Evolutionary conservation across 2,329 filamentous ascomycete species (phyloP).

Genomic region (Alternaria gaisen): DNA sequence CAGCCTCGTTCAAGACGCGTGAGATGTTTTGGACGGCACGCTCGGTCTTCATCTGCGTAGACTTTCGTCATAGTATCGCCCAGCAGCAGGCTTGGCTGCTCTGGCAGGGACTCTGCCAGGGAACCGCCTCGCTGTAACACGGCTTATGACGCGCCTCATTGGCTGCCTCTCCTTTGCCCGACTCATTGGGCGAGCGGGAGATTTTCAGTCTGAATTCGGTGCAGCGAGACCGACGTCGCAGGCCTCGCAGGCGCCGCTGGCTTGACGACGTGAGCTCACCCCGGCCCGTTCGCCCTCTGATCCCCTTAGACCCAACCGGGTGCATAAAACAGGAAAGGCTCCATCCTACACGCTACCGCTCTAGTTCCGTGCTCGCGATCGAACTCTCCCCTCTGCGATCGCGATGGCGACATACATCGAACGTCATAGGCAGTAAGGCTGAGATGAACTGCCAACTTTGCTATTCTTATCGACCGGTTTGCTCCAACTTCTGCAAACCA

Average conservation of each 20-base stretch:
- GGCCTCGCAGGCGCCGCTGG: constrained; percentile 21
- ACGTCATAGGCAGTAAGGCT: constrained; percentile 47
- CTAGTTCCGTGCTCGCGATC: constrained; percentile 39
- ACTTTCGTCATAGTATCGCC: constrained; percentile 45
- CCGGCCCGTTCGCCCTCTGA: constrained; percentile 43
- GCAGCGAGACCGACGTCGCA: constrained; percentile 42
- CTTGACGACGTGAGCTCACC: constrained; percentile 29
- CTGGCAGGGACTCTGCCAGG: constrained; percentile 30
- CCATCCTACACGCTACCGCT: constrained; percentile 36
- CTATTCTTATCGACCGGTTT: constrained; percentile 18
- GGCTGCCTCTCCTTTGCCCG: constrained; percentile 32
- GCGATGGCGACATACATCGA: constrained; percentile 33
- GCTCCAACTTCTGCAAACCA: constrained; percentile 17
- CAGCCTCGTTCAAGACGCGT: constrained; percentile 13
- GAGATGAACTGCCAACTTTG: constrained; percentile 36
- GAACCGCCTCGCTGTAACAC: constrained; percentile 35
- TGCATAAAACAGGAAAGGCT: constrained; percentile 44
- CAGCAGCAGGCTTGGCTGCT: constrained; percentile 33
- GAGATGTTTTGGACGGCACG: constrained; percentile 4
- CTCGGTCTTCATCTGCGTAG: constrained; percentile 16
- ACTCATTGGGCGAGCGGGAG: constrained; percentile 42
- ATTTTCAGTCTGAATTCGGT: constrained; percentile 40
- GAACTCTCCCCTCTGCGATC: constrained; percentile 38
- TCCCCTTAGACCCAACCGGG: constrained; percentile 34
- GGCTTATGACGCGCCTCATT: constrained; percentile 26